A percentile compares a stretch with the other conserved stretches of the same genome.
Evolutionary conservation across 1,284 basidiomycete genomes (phyloP).

Genomic region (Irpex sp.): DNA sequence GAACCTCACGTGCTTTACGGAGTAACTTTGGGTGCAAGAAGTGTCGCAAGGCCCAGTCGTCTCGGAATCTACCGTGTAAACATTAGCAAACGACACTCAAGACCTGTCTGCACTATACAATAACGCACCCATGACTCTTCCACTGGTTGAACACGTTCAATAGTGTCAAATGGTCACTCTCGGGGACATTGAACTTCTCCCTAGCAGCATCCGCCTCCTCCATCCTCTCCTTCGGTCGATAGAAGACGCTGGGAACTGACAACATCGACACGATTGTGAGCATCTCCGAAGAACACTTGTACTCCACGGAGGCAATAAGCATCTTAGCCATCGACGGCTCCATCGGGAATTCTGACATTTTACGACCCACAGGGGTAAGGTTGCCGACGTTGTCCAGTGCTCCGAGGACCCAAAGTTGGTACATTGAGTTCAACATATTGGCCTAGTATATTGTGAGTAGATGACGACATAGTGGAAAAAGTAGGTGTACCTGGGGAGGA

Average conservation of each 20-base stretch:
- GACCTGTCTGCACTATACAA: neutral
- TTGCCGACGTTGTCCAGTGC: slow-evolving; percentile 98
- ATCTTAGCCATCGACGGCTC: slow-evolving; percentile 98
- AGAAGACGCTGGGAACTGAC: slow-evolving; percentile 95
- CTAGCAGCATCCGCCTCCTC: slow-evolving; percentile 95
- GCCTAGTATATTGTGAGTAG: slow-evolving; percentile 39
- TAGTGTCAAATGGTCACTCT: slow-evolving; percentile 94
- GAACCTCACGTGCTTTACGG: slow-evolving; percentile 94
- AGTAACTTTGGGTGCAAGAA: slow-evolving; percentile 96
- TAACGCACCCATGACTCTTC: slow-evolving; percentile 83
- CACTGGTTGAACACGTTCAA: slow-evolving; percentile 97
- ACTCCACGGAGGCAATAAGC: slow-evolving; percentile 92
- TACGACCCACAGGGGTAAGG: slow-evolving; percentile 85
- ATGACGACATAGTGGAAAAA: slow-evolving; percentile 43
- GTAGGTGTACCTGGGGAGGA: slow-evolving; percentile 79
- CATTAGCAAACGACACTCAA: neutral
- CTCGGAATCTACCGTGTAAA: slow-evolving; percentile 57
- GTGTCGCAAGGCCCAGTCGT: slow-evolving; percentile 92
- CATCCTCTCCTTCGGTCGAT: slow-evolving; percentile 90
- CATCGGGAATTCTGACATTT: slow-evolving; percentile 99
- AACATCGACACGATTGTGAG: slow-evolving; percentile 99
- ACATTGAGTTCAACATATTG: slow-evolving; percentile 97
- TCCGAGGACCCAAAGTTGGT: slow-evolving; percentile 97
- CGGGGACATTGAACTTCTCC: slow-evolving; percentile 98
- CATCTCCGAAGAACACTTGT: slow-evolving; percentile 93